Percentiles rank a stretch among this genome's conserved stretches.
Conservation (phyloP, 164 flowering plant species). For the Tinospora cordifolia region DNA sequence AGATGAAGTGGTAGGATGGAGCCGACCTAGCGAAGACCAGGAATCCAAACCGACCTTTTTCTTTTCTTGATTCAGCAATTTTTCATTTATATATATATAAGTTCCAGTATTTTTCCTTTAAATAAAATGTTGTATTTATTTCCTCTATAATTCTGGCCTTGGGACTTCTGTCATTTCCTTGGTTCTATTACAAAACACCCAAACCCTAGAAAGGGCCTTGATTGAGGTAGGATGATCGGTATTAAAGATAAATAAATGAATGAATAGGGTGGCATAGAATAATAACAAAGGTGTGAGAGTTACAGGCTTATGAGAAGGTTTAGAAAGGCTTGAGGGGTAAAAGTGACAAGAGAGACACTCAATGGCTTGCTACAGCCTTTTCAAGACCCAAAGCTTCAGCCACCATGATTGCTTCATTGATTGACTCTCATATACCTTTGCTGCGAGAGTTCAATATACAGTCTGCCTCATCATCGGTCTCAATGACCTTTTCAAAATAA, state of each 20-base stretch:
- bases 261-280: too few relatives aligned
- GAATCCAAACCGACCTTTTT: slow-evolving; percentile 17
- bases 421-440: neutral
- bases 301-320: slow-evolving; percentile 20
- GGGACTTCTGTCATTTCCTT: slow-evolving; percentile 56
- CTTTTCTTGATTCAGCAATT: slow-evolving; percentile 13
- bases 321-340: slow-evolving; percentile 26
- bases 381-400: slow-evolving; percentile 2
- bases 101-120: too few relatives aligned
- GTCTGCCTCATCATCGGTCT: neutral
- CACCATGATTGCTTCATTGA: slow-evolving; percentile 5
- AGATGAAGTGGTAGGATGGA: slow-evolving; percentile 18
- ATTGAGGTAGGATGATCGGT: slow-evolving; percentile 36
- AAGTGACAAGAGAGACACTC: neutral
- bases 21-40: slow-evolving; percentile 11
- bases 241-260: neutral
- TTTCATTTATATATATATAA: neutral
- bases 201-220: slow-evolving; percentile 43
- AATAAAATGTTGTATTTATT: neutral
- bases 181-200: slow-evolving; percentile 51
- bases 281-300: too few relatives aligned
- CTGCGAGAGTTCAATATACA: neutral
- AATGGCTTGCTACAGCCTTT: neutral
- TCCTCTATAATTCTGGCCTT: slow-evolving; percentile 20
- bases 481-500: too few relatives aligned